These are phyloP conservation scores for Aureobasidium sp. DNA, from an alignment of 2,329 filamentous ascomycete species.

Conservation along the genomic window DNA sequence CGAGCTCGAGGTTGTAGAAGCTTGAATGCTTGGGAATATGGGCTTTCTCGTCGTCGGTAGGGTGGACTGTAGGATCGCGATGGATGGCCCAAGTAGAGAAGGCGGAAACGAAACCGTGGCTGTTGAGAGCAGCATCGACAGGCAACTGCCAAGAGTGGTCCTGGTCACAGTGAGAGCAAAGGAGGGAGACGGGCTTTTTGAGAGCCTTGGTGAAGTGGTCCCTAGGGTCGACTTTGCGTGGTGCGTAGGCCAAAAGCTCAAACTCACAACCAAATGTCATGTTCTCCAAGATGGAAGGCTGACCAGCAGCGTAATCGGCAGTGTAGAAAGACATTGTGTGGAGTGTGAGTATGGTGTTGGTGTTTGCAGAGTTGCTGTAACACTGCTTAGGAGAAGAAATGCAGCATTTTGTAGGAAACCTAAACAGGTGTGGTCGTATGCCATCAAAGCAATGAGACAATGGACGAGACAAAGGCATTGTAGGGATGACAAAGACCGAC, in stretches of 20 bases:
- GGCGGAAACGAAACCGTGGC: not conserved
- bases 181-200: not conserved
- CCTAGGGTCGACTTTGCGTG: not conserved
- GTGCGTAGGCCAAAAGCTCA: not conserved
- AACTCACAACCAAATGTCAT: not conserved
- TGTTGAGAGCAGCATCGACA: not conserved
- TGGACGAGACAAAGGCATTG: not conserved
- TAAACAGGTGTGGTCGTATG: not conserved
- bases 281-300: not conserved
- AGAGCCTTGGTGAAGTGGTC: not conserved
- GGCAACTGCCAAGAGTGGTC: not conserved
- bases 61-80: not conserved
- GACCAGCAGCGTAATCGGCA: not conserved
- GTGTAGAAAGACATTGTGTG: not conserved
- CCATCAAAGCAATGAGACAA: not conserved
- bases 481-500: not conserved
- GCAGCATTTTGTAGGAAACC: not conserved
- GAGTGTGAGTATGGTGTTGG: not conserved
- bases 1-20: not conserved
- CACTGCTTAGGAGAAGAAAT: not conserved
- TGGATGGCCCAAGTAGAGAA: not conserved
- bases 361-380: not conserved
- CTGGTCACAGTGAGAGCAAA: not conserved
- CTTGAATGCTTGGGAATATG: not conserved
- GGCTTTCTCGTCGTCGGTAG: not conserved